Evolutionary conservation across 2,329 filamentous ascomycete species (phyloP), one percentile per base, ranked within the genome.

Genomic region (Sporothrix brunneoviolacea): DNA sequence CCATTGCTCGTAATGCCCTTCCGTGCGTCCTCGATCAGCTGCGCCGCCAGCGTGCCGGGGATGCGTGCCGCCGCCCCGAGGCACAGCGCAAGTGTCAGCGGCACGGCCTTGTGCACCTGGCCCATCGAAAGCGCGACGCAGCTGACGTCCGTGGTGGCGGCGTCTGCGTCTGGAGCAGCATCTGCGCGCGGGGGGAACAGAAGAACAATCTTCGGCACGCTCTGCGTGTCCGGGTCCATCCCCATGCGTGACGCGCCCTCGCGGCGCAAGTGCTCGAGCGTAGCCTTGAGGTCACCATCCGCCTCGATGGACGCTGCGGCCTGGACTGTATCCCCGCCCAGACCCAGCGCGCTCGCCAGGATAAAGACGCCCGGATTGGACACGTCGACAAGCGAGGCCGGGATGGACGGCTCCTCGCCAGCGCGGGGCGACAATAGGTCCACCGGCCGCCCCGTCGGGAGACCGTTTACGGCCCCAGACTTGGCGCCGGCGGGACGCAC

Each of bases 71-170:
- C 69, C 0, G 68, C 68, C 1, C 66, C 69, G 6, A 71, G 59
- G 38, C 67, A 68, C 18, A 72, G 55, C 13, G 67, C 67, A 22
- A 72, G 57, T 4, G 70, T 71, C 42, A 71, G 58, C 4, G 70
- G 70, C 8, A 68, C 63, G 1, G 69, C 69, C 57, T 68, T 71
- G 54, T 73, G 70, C 5, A 70, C 64, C 54, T 72, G 70, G 4
- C 72, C 59, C 67, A 77, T 60, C 56, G 71, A 66, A 62, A 77
- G 46, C 4, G 74, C 74, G 3, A 72, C 62, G 45, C 72, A 75
- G 28, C 66, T 65, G 27, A 78, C 64, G 56, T 73, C 68, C 2
- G 68, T 58, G 1, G 8, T 12, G 5, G 33, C 13, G 19, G 32
- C n/a, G 13, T 33, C 48, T 56, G 48, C 12, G 59, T 40, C 37